Evolutionary conservation across 2,329 filamentous ascomycete species (phyloP).

Genomic region (Mycosphaerella sp.): DNA sequence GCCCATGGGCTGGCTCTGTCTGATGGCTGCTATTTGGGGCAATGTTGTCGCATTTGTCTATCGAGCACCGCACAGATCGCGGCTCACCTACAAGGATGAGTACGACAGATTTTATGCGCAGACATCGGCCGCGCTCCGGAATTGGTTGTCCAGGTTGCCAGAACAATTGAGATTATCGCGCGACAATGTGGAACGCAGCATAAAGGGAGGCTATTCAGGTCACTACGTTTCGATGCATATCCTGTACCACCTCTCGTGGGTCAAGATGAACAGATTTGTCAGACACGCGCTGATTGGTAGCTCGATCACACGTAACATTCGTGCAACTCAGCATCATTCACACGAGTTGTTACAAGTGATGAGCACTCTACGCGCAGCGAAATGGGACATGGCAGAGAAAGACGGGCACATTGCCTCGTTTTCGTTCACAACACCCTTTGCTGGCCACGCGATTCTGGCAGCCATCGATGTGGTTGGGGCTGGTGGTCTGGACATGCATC

Average conservation of each 20-base stretch:
- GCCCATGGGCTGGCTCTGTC: slow-evolving; percentile 55
- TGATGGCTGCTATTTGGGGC: slow-evolving; percentile 60
- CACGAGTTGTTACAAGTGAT: slow-evolving; percentile 45
- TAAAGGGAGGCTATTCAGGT: slow-evolving; percentile 50
- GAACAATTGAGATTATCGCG: slow-evolving; percentile 49
- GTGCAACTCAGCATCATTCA: slow-evolving; percentile 49
- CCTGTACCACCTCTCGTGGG: slow-evolving; percentile 58
- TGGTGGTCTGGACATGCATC: slow-evolving; percentile 48
- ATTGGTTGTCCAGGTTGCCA: slow-evolving; percentile 56
- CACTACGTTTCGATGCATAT: slow-evolving; percentile 60
- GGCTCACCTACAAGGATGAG: slow-evolving; percentile 39
- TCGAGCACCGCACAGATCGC: slow-evolving; percentile 44
- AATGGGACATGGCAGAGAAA: slow-evolving; percentile 20
- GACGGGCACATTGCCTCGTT: slow-evolving; percentile 43
- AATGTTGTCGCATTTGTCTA: slow-evolving; percentile 57
- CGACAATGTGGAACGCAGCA: slow-evolving; percentile 53
- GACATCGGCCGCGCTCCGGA: slow-evolving; percentile 48
- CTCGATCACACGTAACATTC: slow-evolving; percentile 43
- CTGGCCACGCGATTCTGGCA: slow-evolving; percentile 56
- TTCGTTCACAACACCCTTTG: slow-evolving; percentile 45
- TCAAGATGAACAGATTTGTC: slow-evolving; percentile 60
- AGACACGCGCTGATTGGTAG: slow-evolving; percentile 41
- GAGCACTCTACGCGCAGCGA: slow-evolving; percentile 18
- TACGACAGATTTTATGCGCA: slow-evolving; percentile 50
- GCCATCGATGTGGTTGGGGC: slow-evolving; percentile 63